phyloP scores from a whole-genome alignment of 805 yeast genomes.

The Suhomyces tanzawaensis region DNA sequence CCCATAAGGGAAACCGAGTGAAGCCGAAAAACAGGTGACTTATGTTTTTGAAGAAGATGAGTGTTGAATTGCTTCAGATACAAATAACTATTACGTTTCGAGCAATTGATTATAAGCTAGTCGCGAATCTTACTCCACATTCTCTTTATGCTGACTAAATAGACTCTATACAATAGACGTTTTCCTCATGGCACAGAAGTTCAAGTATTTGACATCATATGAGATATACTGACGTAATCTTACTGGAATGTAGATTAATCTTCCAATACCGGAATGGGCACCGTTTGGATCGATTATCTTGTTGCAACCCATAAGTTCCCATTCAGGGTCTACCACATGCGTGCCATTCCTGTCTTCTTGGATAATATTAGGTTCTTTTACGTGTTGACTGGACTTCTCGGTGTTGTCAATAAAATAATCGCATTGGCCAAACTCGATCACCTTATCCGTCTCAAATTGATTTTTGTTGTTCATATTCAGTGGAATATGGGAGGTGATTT shows the following conservation, averaged over 20 bases:
- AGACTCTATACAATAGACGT: background rate
- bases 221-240: slow-evolving; percentile 21
- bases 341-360: slow-evolving; percentile 14
- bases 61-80: too few relatives aligned
- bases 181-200: slow-evolving; percentile 48
- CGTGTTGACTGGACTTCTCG: slow-evolving; percentile 42
- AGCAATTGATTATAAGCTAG: too few relatives aligned
- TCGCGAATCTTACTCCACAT: too few relatives aligned
- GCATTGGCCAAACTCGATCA: slow-evolving; percentile 52
- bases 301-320: slow-evolving; percentile 51
- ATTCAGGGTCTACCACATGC: slow-evolving; percentile 23
- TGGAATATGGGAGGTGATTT: slow-evolving; percentile 50
- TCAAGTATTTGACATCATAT: slow-evolving; percentile 42
- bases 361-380: slow-evolving; percentile 39
- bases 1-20: too few relatives aligned
- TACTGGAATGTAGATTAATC: slow-evolving; percentile 51
- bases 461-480: slow-evolving; percentile 74
- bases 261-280: slow-evolving; percentile 52
- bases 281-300: slow-evolving; percentile 53
- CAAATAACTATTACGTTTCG: too few relatives aligned
- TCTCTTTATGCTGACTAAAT: too few relatives aligned
- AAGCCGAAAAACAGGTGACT: too few relatives aligned
- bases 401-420: slow-evolving; percentile 69
- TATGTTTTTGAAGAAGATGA: too few relatives aligned
- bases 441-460: slow-evolving; percentile 56